Conservation (phyloP, 148 eudicot species). For the Rhododendron molle region DNA sequence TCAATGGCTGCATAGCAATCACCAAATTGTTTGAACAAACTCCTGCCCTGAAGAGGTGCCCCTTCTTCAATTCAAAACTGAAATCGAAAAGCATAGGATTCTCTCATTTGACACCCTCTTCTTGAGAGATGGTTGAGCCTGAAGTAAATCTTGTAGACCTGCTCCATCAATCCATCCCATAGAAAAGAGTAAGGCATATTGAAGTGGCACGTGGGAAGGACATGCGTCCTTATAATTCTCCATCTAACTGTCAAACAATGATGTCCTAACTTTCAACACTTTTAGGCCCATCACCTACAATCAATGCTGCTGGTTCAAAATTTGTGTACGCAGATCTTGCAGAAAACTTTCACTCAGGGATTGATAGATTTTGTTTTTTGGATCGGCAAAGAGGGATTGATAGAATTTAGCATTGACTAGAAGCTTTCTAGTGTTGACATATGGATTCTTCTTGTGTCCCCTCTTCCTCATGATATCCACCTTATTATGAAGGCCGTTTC, state of each 20-base stretch:
- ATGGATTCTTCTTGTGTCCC: neutral
- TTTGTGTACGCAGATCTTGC: neutral
- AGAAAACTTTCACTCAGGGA: neutral
- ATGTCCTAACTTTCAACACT: neutral
- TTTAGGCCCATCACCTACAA: neutral
- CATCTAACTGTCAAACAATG: neutral
- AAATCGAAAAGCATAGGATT: neutral
- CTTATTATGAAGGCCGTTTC: neutral
- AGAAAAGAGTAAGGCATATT: neutral
- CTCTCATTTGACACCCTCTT: neutral
- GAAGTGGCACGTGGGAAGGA: neutral
- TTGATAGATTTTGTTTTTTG: neutral
- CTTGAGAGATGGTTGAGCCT: neutral
- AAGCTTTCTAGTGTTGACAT: neutral
- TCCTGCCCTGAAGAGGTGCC: neutral
- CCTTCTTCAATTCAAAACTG: neutral
- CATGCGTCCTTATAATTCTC: neutral
- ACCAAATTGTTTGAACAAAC: constrained; percentile 1
- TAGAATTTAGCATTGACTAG: neutral
- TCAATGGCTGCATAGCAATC: constrained; percentile 11
- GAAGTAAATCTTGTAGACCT: neutral
- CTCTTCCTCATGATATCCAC: neutral
- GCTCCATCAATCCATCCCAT: neutral
- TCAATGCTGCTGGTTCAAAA: neutral
- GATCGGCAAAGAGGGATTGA: neutral